Evolutionary conservation across 371 early-diverging fungal genomes (phyloP), one percentile per base, ranked within the genome.

Genomic region (Mucor lusitanicus): DNA sequence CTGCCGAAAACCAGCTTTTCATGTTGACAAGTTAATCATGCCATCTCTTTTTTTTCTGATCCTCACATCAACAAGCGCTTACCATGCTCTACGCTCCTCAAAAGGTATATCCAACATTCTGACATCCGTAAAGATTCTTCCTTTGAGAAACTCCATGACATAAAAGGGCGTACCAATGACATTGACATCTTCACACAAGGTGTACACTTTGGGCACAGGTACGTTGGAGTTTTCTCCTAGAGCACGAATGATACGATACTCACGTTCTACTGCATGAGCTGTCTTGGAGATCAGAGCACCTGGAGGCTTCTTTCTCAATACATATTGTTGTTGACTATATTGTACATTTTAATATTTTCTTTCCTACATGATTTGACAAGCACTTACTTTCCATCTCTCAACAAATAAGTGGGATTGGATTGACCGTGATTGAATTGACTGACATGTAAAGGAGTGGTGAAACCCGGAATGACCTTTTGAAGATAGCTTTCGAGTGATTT

Each of bases 131-230:
- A 93, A 93, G 59, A 97, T 92, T 6, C 96, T 88, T 23, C 97
- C 97, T 48, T 93, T 79, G 55, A 96, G 73, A 65, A 94, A 97
- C 76, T 97, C 93, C 97, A 97, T 97, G 35, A 93, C 91, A 79
- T 95, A 97, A 73, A 97, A 97, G 5, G 95, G 94, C 1, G 97
- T 95, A 4, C 95, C 97, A 40, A 96, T 75, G 17, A 96, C 87
- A 15, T 71, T 61, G 8, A 57, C 50, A 69, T 97, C 95, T 65
- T 93, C 91, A 76, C 96, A 96, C 30, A 96, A 85, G 19, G 83
- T 76, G 65, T 91, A 93, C 2, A 94, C 95, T 57, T 87, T 87
- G 12, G 97, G 97, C 2, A 97, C 96, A 6, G 97, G 97, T 4
- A 97, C 92, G 39, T 88, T 78, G 8, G 94, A 83, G 11, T 65